phyloP scores from a whole-genome alignment of 2,329 filamentous ascomycete species.

The Phyllosticta capitalensis region DNA sequence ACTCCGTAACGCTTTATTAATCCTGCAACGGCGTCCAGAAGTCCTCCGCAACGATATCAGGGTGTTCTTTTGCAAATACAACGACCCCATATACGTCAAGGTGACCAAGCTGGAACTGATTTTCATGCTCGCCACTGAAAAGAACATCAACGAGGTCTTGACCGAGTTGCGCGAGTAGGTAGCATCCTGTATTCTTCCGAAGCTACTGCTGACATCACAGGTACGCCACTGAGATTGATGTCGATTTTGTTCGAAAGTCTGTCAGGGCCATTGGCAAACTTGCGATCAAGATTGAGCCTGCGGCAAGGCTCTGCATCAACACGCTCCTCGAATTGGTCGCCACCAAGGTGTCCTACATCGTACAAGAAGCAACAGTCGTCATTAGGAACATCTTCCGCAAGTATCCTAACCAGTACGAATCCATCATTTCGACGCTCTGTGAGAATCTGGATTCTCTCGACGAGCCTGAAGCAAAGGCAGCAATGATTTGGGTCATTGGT shows the following conservation, averaged over 20 bases:
- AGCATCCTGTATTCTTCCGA: constrained; percentile 6
- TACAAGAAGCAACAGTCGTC: constrained; percentile 96
- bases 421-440: constrained; percentile 90
- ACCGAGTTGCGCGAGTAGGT: constrained; percentile 80
- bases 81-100: constrained; percentile 98
- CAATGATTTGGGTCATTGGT: constrained; percentile 99
- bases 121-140: constrained; percentile 94
- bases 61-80: constrained; percentile 99
- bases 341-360: constrained; percentile 98
- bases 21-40: constrained; percentile 84
- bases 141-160: constrained; percentile 90
- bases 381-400: constrained; percentile 99
- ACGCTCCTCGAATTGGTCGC: constrained; percentile 85
- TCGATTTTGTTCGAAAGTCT: constrained; percentile 96
- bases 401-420: constrained; percentile 97
- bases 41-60: constrained; percentile 93
- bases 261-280: constrained; percentile 96
- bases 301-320: constrained; percentile 83
- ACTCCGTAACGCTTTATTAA: constrained; percentile 83
- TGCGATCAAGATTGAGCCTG: constrained; percentile 96
- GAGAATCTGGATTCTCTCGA: constrained; percentile 94
- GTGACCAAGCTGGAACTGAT: constrained; percentile 98
- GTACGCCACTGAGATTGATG: constrained; percentile 94
- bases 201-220: constrained; percentile 24
- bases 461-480: constrained; percentile 94